Percentiles rank a stretch among this genome's conserved stretches.
Evolutionary conservation across 495 filamentous ascomycete species (phyloP).

Genomic region (Staphylotrichum longicolle): DNA sequence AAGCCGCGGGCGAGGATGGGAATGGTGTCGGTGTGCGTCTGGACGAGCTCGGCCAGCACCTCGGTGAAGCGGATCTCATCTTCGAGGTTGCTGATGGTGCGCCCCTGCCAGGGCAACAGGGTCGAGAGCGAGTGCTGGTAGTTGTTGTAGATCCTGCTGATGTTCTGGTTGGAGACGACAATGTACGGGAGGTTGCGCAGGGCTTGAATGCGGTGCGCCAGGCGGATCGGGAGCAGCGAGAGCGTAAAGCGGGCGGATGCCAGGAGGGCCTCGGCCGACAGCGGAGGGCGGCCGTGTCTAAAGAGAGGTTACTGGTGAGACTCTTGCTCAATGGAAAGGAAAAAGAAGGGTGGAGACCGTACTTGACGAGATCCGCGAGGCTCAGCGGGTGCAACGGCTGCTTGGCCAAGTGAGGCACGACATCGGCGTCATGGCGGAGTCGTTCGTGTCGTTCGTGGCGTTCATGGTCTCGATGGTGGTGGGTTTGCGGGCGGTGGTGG

Average conservation of each 20-base stretch:
- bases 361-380: slow-evolving; percentile 86
- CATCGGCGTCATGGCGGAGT: slow-evolving; percentile 51
- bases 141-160: slow-evolving; percentile 88
- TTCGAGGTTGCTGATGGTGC: slow-evolving; percentile 72
- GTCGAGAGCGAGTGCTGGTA: slow-evolving; percentile 90
- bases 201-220: slow-evolving; percentile 89
- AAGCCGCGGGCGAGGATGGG: slow-evolving; percentile 89
- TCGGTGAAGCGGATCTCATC: slow-evolving; percentile 89
- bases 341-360: slow-evolving; percentile 22
- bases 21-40: slow-evolving; percentile 91
- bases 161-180: slow-evolving; percentile 92
- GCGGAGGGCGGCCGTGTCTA: slow-evolving; percentile 86
- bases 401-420: slow-evolving; percentile 73
- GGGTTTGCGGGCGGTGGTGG: slow-evolving; percentile 11
- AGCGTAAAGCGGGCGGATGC: slow-evolving; percentile 93
- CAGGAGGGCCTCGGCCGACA: slow-evolving; percentile 74
- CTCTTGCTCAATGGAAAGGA: not conserved
- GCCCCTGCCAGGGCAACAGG: slow-evolving; percentile 77
- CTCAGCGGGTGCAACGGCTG: slow-evolving; percentile 78
- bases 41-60: slow-evolving; percentile 87
- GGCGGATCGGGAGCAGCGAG: slow-evolving; percentile 84
- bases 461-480: slow-evolving; percentile 8
- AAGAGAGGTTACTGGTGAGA: not conserved
- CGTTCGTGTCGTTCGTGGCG: not conserved
- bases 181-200: slow-evolving; percentile 94